Evolutionary conservation across 257 asterid genomes (phyloP).

Genomic region (Oldenlandia corymbosa): DNA sequence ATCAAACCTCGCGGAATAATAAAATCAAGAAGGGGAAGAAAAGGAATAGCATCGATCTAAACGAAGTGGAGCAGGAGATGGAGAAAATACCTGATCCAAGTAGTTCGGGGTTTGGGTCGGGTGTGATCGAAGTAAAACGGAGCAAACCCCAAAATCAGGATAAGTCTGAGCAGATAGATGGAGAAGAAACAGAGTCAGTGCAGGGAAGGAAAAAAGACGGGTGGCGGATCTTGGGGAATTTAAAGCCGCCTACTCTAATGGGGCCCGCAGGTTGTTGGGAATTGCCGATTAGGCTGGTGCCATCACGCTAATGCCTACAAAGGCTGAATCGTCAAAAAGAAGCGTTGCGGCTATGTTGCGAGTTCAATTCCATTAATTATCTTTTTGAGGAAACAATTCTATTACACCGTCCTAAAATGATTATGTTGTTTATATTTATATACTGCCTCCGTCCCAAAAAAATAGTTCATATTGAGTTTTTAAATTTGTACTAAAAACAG

Average conservation of each 20-base stretch:
- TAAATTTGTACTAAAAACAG: no score
- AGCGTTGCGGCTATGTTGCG: no score
- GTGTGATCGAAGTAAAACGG: neutral
- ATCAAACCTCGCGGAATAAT: neutral
- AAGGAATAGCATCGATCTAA: neutral
- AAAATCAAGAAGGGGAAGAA: neutral
- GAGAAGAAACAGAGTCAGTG: constrained; percentile 14
- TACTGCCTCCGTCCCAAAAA: no score
- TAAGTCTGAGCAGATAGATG: constrained; percentile 23
- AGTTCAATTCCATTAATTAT: no score
- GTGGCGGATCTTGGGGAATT: neutral
- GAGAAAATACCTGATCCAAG: constrained; percentile 32
- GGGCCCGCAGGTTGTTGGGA: constrained; percentile 3
- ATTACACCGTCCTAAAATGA: no score
- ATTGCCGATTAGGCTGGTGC: neutral
- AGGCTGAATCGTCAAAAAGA: constrained; percentile 27
- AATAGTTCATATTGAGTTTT: no score
- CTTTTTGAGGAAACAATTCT: no score
- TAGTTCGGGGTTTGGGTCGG: constrained; percentile 24
- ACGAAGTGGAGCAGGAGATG: neutral
- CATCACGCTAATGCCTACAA: no score
- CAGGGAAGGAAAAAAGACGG: neutral
- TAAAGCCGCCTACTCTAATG: neutral
- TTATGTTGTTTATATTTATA: no score
- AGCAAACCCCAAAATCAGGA: constrained; percentile 32